Evolutionary conservation across 2,329 filamentous ascomycete genomes (phyloP), one percentile per base, ranked within the genome.

Genomic region (Ilyonectria robusta): DNA sequence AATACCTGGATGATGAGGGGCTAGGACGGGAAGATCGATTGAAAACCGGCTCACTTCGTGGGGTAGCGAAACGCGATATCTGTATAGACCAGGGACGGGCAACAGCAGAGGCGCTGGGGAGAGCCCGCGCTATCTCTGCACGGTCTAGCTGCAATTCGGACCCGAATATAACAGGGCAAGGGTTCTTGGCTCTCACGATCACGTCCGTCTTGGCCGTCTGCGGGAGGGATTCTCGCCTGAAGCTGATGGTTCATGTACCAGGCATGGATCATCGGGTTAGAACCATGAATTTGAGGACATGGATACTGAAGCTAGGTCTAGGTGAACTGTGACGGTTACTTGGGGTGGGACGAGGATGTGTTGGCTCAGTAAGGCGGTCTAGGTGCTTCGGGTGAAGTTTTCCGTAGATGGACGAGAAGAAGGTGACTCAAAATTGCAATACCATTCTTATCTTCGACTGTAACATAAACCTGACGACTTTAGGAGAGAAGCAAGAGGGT

Each of bases 41-140:
- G 47, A 64, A 64, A 19, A 59, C 46, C 26, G 54, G 33, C 47
- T 64, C 55, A 59, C 26, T 46, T 35, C 46, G 54, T 53, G 54
- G 54, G 47, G 37, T 53, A 58, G 29, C 47, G 47, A 51, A 51
- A 58, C 48, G 47, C 48, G 42, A 46, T 44, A 11, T 40, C 29
- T 15, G 23, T 46, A 15, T 19, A 15, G 17, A 53, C 46, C 35
- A 33, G 29, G 29, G 19, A 47, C 17, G 35, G 19, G 37, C n/a
- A 26, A 26, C 17, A 42, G 31, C 21, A n/a, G 59, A 46, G 59
- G 31, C n/a, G 44, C 29, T 33, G 26, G 23, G 33, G 13, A 31
- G 15, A 31, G 23, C 26, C 51, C 19, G 26, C 42, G 42, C 10
- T 56, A 29, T 19, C 51, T 48, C 29, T n/a, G 21, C 10, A 46